These are phyloP conservation scores for Cyclotella kingstonii DNA, from an alignment of 108 stramenopile species.

Conservation along the genomic window DNA sequence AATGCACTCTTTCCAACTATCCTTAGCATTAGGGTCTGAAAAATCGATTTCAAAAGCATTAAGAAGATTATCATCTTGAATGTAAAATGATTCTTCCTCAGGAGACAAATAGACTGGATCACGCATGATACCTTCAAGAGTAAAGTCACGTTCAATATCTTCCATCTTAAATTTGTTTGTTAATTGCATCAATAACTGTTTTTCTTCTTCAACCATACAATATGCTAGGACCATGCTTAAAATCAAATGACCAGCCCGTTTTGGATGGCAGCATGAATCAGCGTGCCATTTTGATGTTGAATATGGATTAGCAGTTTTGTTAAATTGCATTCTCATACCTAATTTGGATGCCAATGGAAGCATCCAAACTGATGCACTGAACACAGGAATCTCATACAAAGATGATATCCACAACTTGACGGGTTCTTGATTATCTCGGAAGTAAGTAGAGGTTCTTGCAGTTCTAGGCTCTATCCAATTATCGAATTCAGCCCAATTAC, in stretches of 20 bases:
- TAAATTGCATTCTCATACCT: slow-evolving; percentile 21
- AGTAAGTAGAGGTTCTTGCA: slow-evolving; percentile 3
- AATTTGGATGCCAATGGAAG: slow-evolving; percentile 33
- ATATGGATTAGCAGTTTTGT: slow-evolving; percentile 11
- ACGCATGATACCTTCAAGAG: slow-evolving; percentile 17
- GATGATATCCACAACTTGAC: slow-evolving; percentile 27
- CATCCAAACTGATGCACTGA: slow-evolving; percentile 35
- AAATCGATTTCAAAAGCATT: slow-evolving; percentile 20
- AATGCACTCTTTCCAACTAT: slow-evolving; percentile 11
- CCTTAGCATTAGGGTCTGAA: slow-evolving; percentile 24
- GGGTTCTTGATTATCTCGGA: slow-evolving; percentile 24
- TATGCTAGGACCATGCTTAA: slow-evolving; percentile 30
- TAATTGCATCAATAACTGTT: slow-evolving; percentile 2
- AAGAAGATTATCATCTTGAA: slow-evolving; percentile 1
- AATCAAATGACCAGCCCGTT: slow-evolving; percentile 13
- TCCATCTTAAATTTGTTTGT: neutral
- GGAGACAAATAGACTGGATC: slow-evolving; percentile 37
- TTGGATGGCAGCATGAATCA: slow-evolving; percentile 31
- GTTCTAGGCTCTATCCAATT: neutral
- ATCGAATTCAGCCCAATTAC: slow-evolving; percentile 9
- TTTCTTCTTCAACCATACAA: slow-evolving; percentile 35
- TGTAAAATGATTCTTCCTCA: slow-evolving; percentile 29
- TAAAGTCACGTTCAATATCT: slow-evolving; percentile 31
- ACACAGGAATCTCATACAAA: slow-evolving; percentile 37
- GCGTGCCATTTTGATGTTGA: slow-evolving; percentile 21